These are phyloP conservation scores for Akanthomyces lecanii DNA, from an alignment of 2,329 filamentous ascomycete species.

Conservation along the genomic window DNA sequence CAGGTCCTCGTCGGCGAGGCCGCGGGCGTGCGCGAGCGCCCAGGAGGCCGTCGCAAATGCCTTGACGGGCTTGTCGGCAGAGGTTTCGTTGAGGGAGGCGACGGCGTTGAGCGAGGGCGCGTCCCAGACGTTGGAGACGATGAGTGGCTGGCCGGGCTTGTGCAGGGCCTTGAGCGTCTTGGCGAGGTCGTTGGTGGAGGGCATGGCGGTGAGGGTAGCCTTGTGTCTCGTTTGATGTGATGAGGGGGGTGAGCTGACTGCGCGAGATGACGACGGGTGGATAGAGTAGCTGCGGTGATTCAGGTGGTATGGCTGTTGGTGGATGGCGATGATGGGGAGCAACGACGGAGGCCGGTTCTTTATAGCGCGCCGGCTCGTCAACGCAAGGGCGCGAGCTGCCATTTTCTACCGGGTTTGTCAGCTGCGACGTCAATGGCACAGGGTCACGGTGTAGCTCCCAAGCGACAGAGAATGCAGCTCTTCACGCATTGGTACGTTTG, in stretches of 20 bases:
- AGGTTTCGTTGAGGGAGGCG: constrained; percentile 34
- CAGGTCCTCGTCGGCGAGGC: constrained; percentile 45
- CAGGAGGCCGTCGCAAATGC: constrained; percentile 48
- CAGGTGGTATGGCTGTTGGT: not conserved
- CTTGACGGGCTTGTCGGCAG: constrained; percentile 32
- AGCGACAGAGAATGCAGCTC: not conserved
- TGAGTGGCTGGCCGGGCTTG: constrained; percentile 44
- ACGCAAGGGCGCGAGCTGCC: constrained; percentile 6
- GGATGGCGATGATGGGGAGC: not conserved
- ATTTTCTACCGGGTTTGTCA: not conserved
- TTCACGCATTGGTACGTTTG: not conserved
- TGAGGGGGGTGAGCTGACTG: not conserved
- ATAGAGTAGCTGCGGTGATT: not conserved
- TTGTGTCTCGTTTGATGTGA: not conserved
- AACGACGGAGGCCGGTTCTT: not conserved
- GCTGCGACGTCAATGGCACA: not conserved
- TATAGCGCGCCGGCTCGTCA: not conserved
- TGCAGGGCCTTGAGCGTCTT: constrained; percentile 43
- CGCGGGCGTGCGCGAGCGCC: constrained; percentile 44
- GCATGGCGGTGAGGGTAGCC: constrained; percentile 12
- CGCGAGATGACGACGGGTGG: not conserved
- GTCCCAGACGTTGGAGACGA: constrained; percentile 56
- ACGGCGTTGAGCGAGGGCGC: constrained; percentile 43
- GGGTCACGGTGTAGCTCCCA: not conserved
- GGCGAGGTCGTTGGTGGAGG: constrained; percentile 30